phyloP scores from a whole-genome alignment of 1,284 basidiomycete genomes.

The Ustilago shanxiensis region DNA sequence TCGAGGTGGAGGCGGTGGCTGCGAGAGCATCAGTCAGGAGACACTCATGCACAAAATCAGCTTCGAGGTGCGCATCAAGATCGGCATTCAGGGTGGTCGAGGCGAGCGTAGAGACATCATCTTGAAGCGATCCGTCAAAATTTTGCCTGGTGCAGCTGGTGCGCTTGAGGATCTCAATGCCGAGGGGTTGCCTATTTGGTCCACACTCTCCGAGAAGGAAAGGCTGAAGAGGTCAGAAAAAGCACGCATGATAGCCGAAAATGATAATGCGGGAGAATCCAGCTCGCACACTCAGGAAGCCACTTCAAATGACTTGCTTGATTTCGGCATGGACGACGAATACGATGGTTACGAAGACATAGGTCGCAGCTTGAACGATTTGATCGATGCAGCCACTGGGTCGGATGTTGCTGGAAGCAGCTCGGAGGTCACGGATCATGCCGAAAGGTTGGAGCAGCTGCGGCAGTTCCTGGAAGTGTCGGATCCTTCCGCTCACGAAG shows the following conservation, averaged over 20 bases:
- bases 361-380: slow-evolving; percentile 36
- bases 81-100: slow-evolving; percentile 48
- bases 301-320: slow-evolving; percentile 21
- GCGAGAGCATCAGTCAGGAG: slow-evolving; percentile 67
- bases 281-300: slow-evolving; percentile 15
- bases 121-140: slow-evolving; percentile 45
- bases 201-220: slow-evolving; percentile 28
- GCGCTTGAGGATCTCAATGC: slow-evolving; percentile 22
- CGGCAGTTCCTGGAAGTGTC: slow-evolving; percentile 42
- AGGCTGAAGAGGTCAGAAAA: slow-evolving; percentile 46
- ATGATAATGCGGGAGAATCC: slow-evolving; percentile 13
- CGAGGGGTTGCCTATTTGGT: not conserved
- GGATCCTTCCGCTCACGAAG: slow-evolving; percentile 27
- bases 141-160: slow-evolving; percentile 64
- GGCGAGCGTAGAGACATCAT: slow-evolving; percentile 58
- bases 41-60: slow-evolving; percentile 65
- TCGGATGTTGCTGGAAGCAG: slow-evolving; percentile 22
- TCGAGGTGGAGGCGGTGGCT: slow-evolving; percentile 61
- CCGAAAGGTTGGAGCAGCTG: slow-evolving; percentile 44
- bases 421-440: slow-evolving; percentile 25
- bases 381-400: slow-evolving; percentile 30
- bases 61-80: slow-evolving; percentile 62
- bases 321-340: slow-evolving; percentile 55
- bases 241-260: slow-evolving; percentile 25
- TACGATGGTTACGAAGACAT: slow-evolving; percentile 65